Percentiles rank a stretch among this genome's conserved stretches.
Conservation (phyloP, 2,329 filamentous ascomycete species). For the Fusarium sambucinum region DNA sequence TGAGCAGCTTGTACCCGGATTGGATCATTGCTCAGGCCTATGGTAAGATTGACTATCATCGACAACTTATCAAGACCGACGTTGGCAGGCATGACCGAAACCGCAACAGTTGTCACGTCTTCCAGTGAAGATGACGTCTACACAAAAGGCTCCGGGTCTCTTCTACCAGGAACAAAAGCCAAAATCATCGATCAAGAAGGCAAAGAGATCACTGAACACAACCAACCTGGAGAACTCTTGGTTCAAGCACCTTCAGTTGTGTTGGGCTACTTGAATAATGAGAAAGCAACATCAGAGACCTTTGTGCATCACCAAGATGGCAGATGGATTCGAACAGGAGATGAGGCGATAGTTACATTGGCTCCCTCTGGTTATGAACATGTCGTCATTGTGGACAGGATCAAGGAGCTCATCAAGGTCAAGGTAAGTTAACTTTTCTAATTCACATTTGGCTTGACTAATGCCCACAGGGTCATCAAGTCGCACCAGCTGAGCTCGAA, state of each 20-base stretch:
- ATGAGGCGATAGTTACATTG: constrained; percentile 79
- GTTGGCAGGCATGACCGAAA: constrained; percentile 58
- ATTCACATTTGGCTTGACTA: accelerated
- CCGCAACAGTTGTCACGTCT: constrained; percentile 18
- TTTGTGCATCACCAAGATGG: constrained; percentile 75
- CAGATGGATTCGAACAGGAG: constrained; percentile 84
- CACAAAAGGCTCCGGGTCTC: constrained; percentile 74
- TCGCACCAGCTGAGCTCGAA: constrained; percentile 83
- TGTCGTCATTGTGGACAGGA: constrained; percentile 83
- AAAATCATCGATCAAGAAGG: constrained; percentile 76
- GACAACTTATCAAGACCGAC: neutral
- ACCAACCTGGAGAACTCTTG: constrained; percentile 83
- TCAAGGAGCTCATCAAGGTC: constrained; percentile 79
- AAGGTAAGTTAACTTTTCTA: constrained; percentile 63
- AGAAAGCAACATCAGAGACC: constrained; percentile 83
- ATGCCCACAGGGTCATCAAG: constrained; percentile 72
- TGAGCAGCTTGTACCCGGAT: constrained; percentile 70
- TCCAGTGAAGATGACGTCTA: constrained; percentile 70
- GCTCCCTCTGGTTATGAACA: constrained; percentile 79
- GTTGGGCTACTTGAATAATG: constrained; percentile 87
- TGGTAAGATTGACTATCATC: constrained; percentile 66
- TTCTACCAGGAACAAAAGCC: constrained; percentile 72
- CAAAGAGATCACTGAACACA: constrained; percentile 73
- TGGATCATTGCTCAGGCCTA: constrained; percentile 80
- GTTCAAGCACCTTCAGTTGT: constrained; percentile 83